Evolutionary conservation across 169 alveolate genomes (phyloP).

Genomic region (Plasmodium coatneyi): DNA sequence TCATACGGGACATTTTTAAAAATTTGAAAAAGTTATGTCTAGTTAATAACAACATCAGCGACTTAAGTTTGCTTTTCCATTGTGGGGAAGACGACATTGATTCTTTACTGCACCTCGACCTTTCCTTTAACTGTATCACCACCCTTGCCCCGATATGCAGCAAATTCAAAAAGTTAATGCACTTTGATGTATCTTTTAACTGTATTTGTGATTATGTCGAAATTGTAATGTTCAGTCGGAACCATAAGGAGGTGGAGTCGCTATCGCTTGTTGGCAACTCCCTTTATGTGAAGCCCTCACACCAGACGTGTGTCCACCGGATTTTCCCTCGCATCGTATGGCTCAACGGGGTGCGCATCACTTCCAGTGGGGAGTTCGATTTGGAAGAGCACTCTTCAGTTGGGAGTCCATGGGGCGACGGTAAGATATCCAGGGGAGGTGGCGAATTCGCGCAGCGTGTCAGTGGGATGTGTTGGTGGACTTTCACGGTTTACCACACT

Average conservation of each 20-base stretch:
- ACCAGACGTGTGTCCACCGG: constrained; percentile 6
- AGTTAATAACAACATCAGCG: constrained; percentile 53
- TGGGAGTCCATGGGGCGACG: not conserved
- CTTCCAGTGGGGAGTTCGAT: constrained; percentile 74
- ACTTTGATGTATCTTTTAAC: constrained; percentile 39
- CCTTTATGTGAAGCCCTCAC: constrained; percentile 12
- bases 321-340: constrained; percentile 78
- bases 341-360: constrained; percentile 73
- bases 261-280: constrained; percentile 26
- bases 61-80: constrained; percentile 36
- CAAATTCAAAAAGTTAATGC: constrained; percentile 25
- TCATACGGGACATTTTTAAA: not conserved
- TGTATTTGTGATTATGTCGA: constrained; percentile 41
- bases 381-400: constrained; percentile 50
- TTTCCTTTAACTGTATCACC: constrained; percentile 46
- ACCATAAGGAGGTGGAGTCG: constrained; percentile 28
- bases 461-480: not conserved
- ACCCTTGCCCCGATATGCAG: constrained; percentile 31
- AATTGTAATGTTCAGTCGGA: constrained; percentile 21
- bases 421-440: not conserved
- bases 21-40: constrained; percentile 40
- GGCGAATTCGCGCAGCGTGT: not conserved
- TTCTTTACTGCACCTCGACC: constrained; percentile 24
- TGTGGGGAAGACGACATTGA: constrained; percentile 9
- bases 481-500: not conserved